Evolutionary conservation across 345 rosid species (phyloP).

Genomic region (Angophora floribunda): DNA sequence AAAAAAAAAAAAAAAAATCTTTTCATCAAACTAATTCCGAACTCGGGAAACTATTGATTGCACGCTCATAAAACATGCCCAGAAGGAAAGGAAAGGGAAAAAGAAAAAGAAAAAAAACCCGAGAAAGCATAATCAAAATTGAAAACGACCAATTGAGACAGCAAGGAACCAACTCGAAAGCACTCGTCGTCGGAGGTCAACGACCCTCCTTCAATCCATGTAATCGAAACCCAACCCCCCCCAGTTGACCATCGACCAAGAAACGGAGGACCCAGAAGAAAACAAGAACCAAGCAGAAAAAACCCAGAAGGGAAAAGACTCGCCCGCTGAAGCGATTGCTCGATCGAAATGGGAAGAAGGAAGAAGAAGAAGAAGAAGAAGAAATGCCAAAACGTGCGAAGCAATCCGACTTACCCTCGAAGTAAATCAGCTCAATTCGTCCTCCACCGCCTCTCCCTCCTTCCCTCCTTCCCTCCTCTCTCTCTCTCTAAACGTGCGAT

Average conservation of each 20-base stretch:
- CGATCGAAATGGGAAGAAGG: not conserved
- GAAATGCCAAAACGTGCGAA: not conserved
- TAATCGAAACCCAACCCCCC: not conserved
- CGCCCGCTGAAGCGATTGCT: not conserved
- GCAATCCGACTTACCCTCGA: not conserved
- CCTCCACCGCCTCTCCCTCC: not conserved
- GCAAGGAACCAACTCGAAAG: not conserved
- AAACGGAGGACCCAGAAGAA: not conserved
- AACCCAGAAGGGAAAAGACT: not conserved
- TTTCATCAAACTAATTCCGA: not conserved
- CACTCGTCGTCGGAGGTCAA: not conserved
- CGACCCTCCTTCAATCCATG: not conserved
- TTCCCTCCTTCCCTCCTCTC: not conserved
- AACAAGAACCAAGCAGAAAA: not conserved
- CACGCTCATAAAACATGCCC: not conserved
- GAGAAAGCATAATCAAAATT: not conserved
- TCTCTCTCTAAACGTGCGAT: not conserved
- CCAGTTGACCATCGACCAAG: not conserved
- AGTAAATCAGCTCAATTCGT: not conserved
- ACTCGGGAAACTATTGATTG: not conserved
- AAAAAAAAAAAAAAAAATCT: not conserved
- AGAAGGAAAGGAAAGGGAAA: not conserved
- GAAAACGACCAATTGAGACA: not conserved
- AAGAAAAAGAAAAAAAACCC: not conserved
- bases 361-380: not conserved